Conservation (phyloP, 768 basidiomycete genomes). For the Boletus edulis region DNA sequence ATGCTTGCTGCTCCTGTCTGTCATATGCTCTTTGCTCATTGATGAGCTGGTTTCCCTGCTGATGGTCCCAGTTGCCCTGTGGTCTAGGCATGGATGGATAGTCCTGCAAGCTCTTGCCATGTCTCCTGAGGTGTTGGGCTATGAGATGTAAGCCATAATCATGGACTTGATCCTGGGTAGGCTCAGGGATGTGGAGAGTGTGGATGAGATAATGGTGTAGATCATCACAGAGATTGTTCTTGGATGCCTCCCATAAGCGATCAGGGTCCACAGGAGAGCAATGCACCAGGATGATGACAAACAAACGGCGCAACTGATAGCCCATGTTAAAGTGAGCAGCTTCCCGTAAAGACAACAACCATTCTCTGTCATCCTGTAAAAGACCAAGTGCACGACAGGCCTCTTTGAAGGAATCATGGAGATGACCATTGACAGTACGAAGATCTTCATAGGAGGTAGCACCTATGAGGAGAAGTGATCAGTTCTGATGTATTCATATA, state of each 20-base stretch:
- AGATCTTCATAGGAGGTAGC: constrained; percentile 7
- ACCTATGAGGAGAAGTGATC: not conserved
- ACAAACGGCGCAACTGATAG: not conserved
- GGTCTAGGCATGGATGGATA: not conserved
- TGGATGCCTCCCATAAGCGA: not conserved
- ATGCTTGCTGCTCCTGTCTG: not conserved
- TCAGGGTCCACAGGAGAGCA: constrained; percentile 30
- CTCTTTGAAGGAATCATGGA: constrained; percentile 34
- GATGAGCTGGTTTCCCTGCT: constrained; percentile 18
- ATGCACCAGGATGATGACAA: not conserved
- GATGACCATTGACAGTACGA: constrained; percentile 1
- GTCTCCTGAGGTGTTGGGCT: not conserved
- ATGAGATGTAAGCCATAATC: not conserved
- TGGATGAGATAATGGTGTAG: not conserved
- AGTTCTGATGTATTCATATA: not conserved
- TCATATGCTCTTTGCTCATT: constrained; percentile 6
- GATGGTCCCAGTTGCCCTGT: constrained; percentile 5
- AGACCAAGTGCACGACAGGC: constrained; percentile 43
- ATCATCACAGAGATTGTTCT: constrained; percentile 9
- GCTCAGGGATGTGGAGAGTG: not conserved
- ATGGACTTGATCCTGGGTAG: not conserved
- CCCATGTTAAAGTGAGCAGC: constrained; percentile 19
- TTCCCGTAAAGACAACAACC: constrained; percentile 40
- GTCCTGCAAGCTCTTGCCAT: not conserved
- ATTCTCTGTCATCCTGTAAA: constrained; percentile 49